Conservation (phyloP, 164 flowering plant species). For the Kingdonia uniflora region DNA sequence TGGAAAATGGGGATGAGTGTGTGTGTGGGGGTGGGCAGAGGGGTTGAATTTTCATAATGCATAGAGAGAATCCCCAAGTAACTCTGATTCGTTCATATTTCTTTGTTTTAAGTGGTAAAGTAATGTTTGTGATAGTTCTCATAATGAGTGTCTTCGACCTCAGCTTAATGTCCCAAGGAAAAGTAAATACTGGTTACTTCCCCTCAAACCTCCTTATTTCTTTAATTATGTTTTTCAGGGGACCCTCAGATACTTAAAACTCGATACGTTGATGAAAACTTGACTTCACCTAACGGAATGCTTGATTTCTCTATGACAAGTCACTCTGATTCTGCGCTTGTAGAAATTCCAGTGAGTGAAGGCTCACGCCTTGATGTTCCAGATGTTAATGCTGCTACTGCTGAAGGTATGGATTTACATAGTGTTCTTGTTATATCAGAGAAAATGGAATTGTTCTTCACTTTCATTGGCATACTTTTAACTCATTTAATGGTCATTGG, state of each 20-base stretch:
- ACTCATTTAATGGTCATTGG: no score
- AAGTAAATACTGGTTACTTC: neutral
- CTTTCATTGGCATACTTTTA: neutral
- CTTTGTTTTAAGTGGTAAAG: conserved; percentile 1
- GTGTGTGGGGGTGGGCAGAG: no score
- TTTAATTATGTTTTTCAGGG: conserved; percentile 12
- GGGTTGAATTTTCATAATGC: no score
- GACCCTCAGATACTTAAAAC: conserved; percentile 15
- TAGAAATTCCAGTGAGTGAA: conserved; percentile 17
- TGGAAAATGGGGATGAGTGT: no score
- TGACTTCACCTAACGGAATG: conserved; percentile 15
- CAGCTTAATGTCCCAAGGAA: neutral
- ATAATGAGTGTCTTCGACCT: neutral
- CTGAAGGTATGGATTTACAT: conserved; percentile 11
- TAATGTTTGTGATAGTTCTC: neutral
- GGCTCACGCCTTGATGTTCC: conserved; percentile 10
- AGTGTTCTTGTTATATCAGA: conserved; percentile 10
- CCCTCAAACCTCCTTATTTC: conserved; percentile 1
- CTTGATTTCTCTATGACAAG: conserved; percentile 21
- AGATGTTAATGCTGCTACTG: conserved; percentile 11
- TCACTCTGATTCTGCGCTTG: conserved; percentile 11
- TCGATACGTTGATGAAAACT: conserved; percentile 13
- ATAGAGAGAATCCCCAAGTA: no score
- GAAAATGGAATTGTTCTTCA: conserved; percentile 7
- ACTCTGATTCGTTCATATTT: neutral